Percentiles rank a stretch among this genome's conserved stretches.
phyloP scores from a whole-genome alignment of 176 grass and related monocot species.

The Musa acuminata region DNA sequence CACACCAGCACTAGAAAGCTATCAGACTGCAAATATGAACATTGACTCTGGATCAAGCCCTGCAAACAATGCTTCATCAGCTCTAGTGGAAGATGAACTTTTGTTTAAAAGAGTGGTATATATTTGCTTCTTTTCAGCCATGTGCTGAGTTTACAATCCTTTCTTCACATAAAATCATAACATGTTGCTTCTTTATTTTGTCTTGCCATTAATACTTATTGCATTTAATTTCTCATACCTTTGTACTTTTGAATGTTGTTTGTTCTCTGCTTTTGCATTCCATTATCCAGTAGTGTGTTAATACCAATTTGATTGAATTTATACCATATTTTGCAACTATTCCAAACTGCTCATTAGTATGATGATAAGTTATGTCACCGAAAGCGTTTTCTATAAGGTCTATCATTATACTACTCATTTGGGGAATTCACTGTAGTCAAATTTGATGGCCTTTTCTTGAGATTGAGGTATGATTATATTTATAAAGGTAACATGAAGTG shows the following conservation, averaged over 20 bases:
- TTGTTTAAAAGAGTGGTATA: conserved; percentile 90
- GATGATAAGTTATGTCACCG: not conserved
- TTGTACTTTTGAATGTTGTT: not conserved
- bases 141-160: not conserved
- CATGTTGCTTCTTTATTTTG: not conserved
- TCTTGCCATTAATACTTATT: not conserved
- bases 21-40: conserved; percentile 92
- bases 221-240: not conserved
- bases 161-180: not conserved
- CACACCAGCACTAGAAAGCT: conserved; percentile 71
- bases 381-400: too few species aligned
- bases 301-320: not conserved
- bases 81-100: conserved; percentile 35
- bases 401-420: too few species aligned
- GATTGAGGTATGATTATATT: not conserved
- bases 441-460: too few species aligned
- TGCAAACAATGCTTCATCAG: conserved; percentile 30
- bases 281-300: not conserved
- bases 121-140: not conserved
- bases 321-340: not conserved
- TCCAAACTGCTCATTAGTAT: not conserved
- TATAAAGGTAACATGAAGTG: not conserved
- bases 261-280: not conserved
- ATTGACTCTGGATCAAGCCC: conserved; percentile 36
- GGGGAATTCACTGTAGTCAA: too few species aligned